Conservation (phyloP, 2,329 filamentous ascomycete species). For the Sclerotinia glacialis region DNA sequence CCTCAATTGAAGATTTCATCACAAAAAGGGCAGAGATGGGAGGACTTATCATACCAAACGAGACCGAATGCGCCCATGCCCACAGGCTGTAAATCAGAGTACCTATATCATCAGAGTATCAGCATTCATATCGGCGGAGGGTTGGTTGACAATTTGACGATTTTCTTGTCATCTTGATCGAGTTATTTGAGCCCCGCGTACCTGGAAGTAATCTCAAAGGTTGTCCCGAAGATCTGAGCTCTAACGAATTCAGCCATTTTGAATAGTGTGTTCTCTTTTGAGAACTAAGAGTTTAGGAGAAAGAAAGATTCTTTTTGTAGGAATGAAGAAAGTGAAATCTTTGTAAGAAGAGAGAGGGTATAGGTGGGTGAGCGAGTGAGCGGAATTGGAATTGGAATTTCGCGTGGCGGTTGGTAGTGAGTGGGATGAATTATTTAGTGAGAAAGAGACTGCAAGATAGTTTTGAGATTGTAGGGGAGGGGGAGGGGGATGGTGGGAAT, state of each 20-base stretch:
- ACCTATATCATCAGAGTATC: constrained; percentile 55
- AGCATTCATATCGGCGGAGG: constrained; percentile 25
- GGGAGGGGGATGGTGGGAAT: neutral
- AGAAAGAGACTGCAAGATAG: constrained; percentile 8
- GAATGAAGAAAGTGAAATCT: neutral
- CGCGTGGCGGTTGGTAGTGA: neutral
- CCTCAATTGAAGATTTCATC: constrained; percentile 13
- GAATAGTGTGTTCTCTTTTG: constrained; percentile 32
- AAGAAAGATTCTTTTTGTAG: neutral
- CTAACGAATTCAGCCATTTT: constrained; percentile 98
- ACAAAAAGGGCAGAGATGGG: neutral
- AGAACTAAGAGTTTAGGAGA: neutral
- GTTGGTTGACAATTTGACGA: constrained; percentile 19
- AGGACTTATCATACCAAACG: constrained; percentile 69
- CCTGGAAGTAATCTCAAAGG: constrained; percentile 99
- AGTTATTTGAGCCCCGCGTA: constrained; percentile 45
- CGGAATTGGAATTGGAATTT: neutral
- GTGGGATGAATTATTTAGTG: neutral
- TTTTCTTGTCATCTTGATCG: neutral
- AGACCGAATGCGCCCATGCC: constrained; percentile 99
- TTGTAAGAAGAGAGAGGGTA: neutral
- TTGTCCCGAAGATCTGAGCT: constrained; percentile 98
- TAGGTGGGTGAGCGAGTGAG: neutral
- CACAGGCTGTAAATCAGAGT: constrained; percentile 96
- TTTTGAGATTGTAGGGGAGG: too few species aligned